These are phyloP conservation scores for Steccherinum ochraceum DNA, from an alignment of 768 basidiomycete genomes.

Conservation along the genomic window DNA sequence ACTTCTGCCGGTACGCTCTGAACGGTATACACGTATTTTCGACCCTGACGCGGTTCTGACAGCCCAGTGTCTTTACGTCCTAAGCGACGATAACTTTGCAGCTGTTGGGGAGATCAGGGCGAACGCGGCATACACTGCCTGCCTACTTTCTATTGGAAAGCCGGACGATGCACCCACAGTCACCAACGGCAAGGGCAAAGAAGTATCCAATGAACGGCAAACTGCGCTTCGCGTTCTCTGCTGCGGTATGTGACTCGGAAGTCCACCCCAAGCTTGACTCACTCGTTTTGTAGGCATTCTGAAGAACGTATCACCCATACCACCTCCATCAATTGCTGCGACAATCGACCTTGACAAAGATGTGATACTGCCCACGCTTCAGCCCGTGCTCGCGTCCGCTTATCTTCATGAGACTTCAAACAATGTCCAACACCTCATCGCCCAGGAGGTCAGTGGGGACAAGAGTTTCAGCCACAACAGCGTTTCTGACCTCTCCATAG, in stretches of 20 bases:
- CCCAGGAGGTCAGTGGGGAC: conserved; percentile 37
- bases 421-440: conserved; percentile 44
- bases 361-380: conserved; percentile 63
- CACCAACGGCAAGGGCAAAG: conserved; percentile 33
- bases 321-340: conserved; percentile 57
- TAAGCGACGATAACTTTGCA: conserved; percentile 86
- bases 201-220: conserved; percentile 39
- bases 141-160: conserved; percentile 58
- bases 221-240: conserved; percentile 59
- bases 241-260: conserved; percentile 47
- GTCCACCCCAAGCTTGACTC: conserved; percentile 1
- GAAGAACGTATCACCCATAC: conserved; percentile 70
- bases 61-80: conserved; percentile 91
- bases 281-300: conserved; percentile 50
- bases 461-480: background rate
- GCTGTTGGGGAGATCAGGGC: conserved; percentile 60
- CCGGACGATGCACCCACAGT: conserved; percentile 24
- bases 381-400: conserved; percentile 56
- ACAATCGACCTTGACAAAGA: conserved; percentile 65
- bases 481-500: conserved; percentile 22
- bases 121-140: conserved; percentile 55
- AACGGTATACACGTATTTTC: background rate
- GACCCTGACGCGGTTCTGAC: background rate
- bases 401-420: conserved; percentile 46
- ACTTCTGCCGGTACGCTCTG: conserved; percentile 65